Percentiles rank a stretch among this genome's conserved stretches.
phyloP scores from a whole-genome alignment of 768 basidiomycete genomes.

The Strobilomyces dryophilus region DNA sequence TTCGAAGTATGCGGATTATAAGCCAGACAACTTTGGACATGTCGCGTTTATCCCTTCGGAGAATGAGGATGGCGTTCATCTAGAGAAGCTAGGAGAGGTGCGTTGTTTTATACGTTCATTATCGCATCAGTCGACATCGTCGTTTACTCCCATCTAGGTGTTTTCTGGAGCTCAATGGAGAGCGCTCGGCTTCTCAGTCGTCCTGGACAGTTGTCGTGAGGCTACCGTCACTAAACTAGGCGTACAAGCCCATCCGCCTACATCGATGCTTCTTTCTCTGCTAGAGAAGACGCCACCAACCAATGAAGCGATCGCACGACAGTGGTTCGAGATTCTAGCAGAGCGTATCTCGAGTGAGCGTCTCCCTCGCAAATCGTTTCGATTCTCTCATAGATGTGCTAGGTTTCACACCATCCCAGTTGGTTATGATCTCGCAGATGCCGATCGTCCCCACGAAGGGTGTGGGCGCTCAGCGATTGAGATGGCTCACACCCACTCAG shows the following conservation, averaged over 20 bases:
- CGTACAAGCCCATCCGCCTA: slow-evolving; percentile 65
- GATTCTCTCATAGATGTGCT: slow-evolving; percentile 1
- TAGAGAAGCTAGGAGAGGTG: not conserved
- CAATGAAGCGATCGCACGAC: slow-evolving; percentile 48
- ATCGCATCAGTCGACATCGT: too few relatives aligned
- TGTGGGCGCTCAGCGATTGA: slow-evolving; percentile 29
- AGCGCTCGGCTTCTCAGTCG: slow-evolving; percentile 69
- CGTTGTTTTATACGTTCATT: too few relatives aligned
- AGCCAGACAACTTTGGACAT: not conserved
- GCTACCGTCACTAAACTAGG: slow-evolving; percentile 62
- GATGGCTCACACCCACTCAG: slow-evolving; percentile 55
- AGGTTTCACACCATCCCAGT: slow-evolving; percentile 59
- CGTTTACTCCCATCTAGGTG: slow-evolving; percentile 43
- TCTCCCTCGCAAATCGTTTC: not conserved
- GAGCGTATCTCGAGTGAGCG: slow-evolving; percentile 55
- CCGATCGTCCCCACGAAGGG: slow-evolving; percentile 64
- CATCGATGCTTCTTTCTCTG: slow-evolving; percentile 52
- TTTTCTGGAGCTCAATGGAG: slow-evolving; percentile 67
- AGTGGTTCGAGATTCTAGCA: slow-evolving; percentile 68
- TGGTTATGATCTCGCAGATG: slow-evolving; percentile 52
- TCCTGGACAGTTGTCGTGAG: slow-evolving; percentile 48
- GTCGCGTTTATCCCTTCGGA: not conserved
- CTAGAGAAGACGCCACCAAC: slow-evolving; percentile 59
- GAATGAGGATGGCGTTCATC: not conserved
- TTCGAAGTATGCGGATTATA: not conserved